phyloP scores from a whole-genome alignment of 2,329 filamentous ascomycete species.

The Achaetomium macrosporum region DNA sequence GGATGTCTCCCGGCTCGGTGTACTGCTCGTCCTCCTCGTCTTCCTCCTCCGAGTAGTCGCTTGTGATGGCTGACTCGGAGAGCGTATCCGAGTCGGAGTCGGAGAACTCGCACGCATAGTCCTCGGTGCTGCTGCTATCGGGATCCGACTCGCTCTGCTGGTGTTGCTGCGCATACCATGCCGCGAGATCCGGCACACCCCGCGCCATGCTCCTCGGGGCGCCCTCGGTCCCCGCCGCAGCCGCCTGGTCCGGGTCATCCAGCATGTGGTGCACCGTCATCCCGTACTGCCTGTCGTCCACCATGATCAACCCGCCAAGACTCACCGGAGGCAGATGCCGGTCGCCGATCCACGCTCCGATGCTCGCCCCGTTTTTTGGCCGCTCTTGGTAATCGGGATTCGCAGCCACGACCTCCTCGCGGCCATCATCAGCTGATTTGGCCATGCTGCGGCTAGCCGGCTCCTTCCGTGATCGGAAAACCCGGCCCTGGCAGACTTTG shows the following conservation, averaged over 20 bases:
- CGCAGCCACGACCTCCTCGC: constrained; percentile 42
- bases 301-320: constrained; percentile 78
- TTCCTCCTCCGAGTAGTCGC: constrained; percentile 40
- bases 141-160: constrained; percentile 34
- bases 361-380: constrained; percentile 82
- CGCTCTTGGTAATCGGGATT: constrained; percentile 75
- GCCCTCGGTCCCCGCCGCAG: constrained; percentile 19
- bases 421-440: constrained; percentile 30
- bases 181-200: constrained; percentile 33
- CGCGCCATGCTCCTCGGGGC: constrained; percentile 35
- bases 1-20: constrained; percentile 66
- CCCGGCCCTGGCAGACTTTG: constrained; percentile 65
- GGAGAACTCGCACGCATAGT: constrained; percentile 56
- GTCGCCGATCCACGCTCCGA: constrained; percentile 81
- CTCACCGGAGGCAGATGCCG: constrained; percentile 86
- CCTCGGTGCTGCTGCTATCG: constrained; percentile 44
- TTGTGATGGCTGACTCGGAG: constrained; percentile 48
- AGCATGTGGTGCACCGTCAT: constrained; percentile 98
- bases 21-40: constrained; percentile 50
- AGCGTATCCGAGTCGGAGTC: constrained; percentile 53
- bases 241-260: constrained; percentile 55
- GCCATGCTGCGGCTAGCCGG: constrained; percentile 37
- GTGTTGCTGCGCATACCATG: constrained; percentile 37
- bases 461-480: constrained; percentile 54
- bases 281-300: constrained; percentile 79